phyloP scores from a whole-genome alignment of 768 basidiomycete genomes.

The Naganishia vishniacii region DNA sequence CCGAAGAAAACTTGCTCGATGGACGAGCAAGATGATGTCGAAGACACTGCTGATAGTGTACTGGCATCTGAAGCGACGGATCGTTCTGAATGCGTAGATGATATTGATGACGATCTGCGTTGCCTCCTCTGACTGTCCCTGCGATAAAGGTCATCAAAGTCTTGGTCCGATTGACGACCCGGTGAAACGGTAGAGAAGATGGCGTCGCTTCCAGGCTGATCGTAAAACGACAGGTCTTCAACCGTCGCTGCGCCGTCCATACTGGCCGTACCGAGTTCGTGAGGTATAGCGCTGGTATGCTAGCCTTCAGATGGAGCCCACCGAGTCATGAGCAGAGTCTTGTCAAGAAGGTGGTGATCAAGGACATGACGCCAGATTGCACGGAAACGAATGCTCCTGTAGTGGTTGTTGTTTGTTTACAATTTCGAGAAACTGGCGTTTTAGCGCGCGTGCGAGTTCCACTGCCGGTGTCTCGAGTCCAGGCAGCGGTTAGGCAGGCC shows the following conservation, averaged over 20 bases:
- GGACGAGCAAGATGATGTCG: constrained; percentile 22
- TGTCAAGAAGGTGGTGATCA: too few relatives aligned
- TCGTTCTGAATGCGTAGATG: constrained; percentile 4
- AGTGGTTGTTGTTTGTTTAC: constrained; percentile 1
- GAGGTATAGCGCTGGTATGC: constrained; percentile 16
- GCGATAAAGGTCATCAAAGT: neutral
- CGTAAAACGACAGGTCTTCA: constrained; percentile 24
- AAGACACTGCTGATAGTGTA: constrained; percentile 4
- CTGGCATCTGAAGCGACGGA: neutral
- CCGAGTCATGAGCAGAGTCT: too few relatives aligned
- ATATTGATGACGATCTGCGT: constrained; percentile 5
- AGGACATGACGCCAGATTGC: constrained; percentile 8
- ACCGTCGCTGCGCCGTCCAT: neutral
- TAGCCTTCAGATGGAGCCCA: neutral
- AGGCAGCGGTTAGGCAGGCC: too few relatives aligned
- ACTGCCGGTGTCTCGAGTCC: too few relatives aligned
- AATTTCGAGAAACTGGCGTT: neutral
- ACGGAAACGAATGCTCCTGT: neutral
- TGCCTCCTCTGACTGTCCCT: neutral
- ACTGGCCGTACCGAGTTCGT: neutral
- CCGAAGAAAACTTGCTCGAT: constrained; percentile 25
- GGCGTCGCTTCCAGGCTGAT: constrained; percentile 22
- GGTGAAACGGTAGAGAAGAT: constrained; percentile 3
- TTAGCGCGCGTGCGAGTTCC: neutral
- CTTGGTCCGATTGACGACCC: neutral